phyloP scores from a whole-genome alignment of 306 rosid genomes.

The Trifolium dubium region DNA sequence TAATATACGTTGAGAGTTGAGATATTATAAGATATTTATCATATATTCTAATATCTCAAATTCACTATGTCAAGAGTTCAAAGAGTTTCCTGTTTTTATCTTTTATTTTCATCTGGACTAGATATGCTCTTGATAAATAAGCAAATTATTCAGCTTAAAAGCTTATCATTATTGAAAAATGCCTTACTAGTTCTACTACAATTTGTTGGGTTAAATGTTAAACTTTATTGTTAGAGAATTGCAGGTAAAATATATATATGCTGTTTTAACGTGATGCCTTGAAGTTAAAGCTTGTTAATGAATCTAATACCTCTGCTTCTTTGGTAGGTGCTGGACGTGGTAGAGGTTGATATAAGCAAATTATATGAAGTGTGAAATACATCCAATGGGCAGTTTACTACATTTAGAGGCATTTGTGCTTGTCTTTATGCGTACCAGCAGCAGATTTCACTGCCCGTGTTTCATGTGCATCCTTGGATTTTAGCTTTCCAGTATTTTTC shows the following conservation, averaged over 20 bases:
- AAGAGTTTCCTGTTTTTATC: neutral
- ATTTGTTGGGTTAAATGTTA: neutral
- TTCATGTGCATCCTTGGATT: conserved; percentile 39
- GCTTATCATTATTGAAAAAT: neutral
- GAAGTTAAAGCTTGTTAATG: conserved; percentile 9
- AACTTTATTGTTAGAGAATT: conserved; percentile 13
- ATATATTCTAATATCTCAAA: conserved; percentile 5
- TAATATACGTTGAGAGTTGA: neutral
- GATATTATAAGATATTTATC: conserved; percentile 11
- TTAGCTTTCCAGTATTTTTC: conserved; percentile 25
- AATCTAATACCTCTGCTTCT: conserved; percentile 16
- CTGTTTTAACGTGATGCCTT: neutral
- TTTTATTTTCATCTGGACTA: conserved; percentile 15
- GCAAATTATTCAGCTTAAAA: neutral
- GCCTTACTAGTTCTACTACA: neutral
- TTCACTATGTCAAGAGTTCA: neutral
- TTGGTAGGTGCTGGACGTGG: conserved; percentile 68
- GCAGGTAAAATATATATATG: neutral
- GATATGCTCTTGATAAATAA: conserved; percentile 4
- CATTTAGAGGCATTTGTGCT: conserved; percentile 38
- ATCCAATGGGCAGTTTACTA: conserved; percentile 37
- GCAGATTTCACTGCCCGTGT: conserved; percentile 35
- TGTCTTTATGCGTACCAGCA: conserved; percentile 22
- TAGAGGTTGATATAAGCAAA: conserved; percentile 54
- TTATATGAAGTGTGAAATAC: conserved; percentile 19